phyloP scores from a whole-genome alignment of 495 filamentous ascomycete species.

The Astrothelium macrocarpum region DNA sequence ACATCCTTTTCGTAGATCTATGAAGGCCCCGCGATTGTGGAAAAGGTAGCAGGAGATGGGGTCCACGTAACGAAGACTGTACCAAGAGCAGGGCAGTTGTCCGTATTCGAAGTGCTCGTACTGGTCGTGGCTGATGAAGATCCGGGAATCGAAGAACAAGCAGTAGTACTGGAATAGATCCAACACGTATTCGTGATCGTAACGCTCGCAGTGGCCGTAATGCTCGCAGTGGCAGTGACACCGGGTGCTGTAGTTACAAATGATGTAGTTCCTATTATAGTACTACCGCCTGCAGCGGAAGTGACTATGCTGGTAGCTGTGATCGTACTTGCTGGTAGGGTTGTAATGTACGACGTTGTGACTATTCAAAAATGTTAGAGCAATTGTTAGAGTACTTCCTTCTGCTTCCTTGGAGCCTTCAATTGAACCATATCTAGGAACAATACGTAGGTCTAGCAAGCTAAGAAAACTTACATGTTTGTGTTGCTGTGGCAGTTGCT shows the following conservation, averaged over 20 bases:
- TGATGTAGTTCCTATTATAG: neutral
- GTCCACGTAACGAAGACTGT: neutral
- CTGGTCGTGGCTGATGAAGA: neutral
- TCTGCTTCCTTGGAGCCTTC: neutral
- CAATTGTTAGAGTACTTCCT: neutral
- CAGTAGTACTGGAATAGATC: neutral
- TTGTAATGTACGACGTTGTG: neutral
- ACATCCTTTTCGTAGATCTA: too few species aligned
- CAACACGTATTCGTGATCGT: neutral
- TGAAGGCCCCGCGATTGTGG: too few species aligned
- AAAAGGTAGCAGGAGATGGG: neutral
- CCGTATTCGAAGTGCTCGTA: neutral
- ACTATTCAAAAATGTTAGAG: neutral
- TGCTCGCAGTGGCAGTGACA: neutral
- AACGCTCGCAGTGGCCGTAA: neutral
- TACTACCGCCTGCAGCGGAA: neutral
- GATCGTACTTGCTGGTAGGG: neutral
- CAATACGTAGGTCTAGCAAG: neutral
- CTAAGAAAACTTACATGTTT: neutral
- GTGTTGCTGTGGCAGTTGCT: neutral
- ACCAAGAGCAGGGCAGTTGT: neutral
- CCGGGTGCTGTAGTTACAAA: neutral
- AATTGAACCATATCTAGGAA: neutral
- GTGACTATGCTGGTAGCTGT: neutral
- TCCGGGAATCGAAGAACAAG: neutral